Evolutionary conservation across 2,329 filamentous ascomycete species (phyloP).

Genomic region (Dothistroma pini): DNA sequence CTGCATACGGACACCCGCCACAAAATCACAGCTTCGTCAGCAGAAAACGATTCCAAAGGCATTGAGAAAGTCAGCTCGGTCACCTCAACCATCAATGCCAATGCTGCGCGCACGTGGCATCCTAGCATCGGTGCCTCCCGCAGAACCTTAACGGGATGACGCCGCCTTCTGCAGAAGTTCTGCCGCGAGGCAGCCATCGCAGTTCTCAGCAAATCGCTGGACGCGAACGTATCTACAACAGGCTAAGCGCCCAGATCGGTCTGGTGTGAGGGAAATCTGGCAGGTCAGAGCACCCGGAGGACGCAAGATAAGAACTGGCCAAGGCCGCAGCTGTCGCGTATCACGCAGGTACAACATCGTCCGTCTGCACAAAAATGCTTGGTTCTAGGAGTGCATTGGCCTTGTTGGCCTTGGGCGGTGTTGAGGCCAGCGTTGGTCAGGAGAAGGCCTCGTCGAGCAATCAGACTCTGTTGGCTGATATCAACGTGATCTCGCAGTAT

Average conservation of each 20-base stretch:
- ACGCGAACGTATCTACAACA: neutral
- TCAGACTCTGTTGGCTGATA: conserved; percentile 31
- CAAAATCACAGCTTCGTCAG: neutral
- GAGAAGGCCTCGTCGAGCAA: neutral
- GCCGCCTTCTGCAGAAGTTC: neutral
- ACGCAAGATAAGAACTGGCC: neutral
- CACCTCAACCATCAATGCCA: neutral
- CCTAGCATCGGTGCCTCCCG: neutral
- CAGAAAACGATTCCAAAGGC: neutral
- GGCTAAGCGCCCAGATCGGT: neutral
- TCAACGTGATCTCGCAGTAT: conserved; percentile 36
- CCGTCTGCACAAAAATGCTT: neutral
- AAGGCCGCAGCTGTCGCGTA: neutral
- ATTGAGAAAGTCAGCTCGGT: neutral
- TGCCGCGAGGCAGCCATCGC: neutral
- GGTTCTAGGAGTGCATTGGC: neutral
- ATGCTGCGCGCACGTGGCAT: neutral
- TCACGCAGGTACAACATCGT: neutral
- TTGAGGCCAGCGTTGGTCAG: neutral
- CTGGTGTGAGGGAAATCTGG: neutral
- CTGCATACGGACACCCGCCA: neutral
- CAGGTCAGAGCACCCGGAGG: neutral
- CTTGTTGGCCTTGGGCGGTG: neutral
- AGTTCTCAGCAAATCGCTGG: neutral
- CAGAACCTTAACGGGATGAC: neutral